These are phyloP conservation scores for Asterophora parasitica DNA, from an alignment of 768 basidiomycete genomes.

Conservation along the genomic window DNA sequence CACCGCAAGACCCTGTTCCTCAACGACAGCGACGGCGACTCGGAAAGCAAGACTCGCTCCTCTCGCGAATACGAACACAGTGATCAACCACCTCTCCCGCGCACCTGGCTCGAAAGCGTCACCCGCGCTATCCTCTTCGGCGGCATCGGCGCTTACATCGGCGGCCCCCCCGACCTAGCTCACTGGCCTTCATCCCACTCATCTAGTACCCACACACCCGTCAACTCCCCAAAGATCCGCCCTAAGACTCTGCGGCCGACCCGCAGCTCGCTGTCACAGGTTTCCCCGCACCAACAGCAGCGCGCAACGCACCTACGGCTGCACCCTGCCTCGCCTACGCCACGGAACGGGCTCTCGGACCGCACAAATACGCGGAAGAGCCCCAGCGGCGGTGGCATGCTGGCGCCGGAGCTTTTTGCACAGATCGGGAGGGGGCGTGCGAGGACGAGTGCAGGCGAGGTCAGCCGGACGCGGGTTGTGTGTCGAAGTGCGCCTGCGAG, in stretches of 20 bases:
- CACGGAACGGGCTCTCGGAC: conserved; percentile 29
- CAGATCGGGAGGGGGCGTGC: conserved; percentile 32
- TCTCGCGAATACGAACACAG: conserved; percentile 19
- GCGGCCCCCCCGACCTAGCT: conserved; percentile 26
- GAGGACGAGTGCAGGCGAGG: conserved; percentile 31
- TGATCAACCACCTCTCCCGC: conserved; percentile 52
- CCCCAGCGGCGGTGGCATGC: conserved; percentile 12
- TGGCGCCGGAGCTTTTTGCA: conserved; percentile 32
- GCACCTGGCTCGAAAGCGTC: conserved; percentile 70
- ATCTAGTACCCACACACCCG: not conserved
- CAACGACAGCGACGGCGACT: conserved; percentile 28
- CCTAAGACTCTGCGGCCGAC: conserved; percentile 27
- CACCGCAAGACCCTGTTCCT: conserved; percentile 21
- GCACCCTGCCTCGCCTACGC: not conserved
- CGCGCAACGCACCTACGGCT: conserved; percentile 10
- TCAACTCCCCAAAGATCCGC: not conserved
- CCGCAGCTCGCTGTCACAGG: conserved; percentile 39
- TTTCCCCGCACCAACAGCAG: conserved; percentile 16
- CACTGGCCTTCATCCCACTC: conserved; percentile 7
- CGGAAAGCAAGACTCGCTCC: conserved; percentile 21
- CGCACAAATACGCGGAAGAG: conserved; percentile 26
- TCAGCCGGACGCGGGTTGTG: conserved; percentile 53
- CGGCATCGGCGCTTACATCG: conserved; percentile 40
- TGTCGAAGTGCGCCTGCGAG: conserved; percentile 71
- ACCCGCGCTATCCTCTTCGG: conserved; percentile 59